These are phyloP conservation scores for Sphaceloma murrayae DNA, from an alignment of 2,329 filamentous ascomycete species.

Conservation along the genomic window DNA sequence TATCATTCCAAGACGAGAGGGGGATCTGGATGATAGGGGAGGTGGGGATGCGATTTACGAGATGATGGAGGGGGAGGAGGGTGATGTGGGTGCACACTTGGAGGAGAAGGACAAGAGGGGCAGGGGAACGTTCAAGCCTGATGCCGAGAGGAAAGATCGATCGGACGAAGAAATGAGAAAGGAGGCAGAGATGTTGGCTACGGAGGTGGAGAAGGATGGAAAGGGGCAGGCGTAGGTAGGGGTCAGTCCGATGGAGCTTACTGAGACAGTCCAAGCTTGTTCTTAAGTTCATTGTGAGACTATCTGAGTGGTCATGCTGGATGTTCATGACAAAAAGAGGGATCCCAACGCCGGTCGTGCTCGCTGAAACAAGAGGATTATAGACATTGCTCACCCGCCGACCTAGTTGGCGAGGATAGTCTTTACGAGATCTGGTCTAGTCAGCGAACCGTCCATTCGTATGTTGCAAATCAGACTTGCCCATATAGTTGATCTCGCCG, in stretches of 20 bases:
- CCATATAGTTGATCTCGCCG: constrained; percentile 95
- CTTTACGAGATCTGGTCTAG: constrained; percentile 30
- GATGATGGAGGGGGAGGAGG: constrained; percentile 72
- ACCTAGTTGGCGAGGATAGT: constrained; percentile 33
- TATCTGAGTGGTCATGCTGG: constrained; percentile 10
- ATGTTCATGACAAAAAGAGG: constrained; percentile 10
- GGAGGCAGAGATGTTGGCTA: constrained; percentile 62
- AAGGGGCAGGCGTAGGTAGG: constrained; percentile 1
- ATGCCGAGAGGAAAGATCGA: constrained; percentile 54
- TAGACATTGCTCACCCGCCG: constrained; percentile 13
- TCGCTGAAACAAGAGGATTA: constrained; percentile 14
- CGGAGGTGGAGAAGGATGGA: constrained; percentile 42
- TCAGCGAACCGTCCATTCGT: too few species aligned
- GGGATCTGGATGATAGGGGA: constrained; percentile 48
- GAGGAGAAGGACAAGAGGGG: constrained; percentile 41
- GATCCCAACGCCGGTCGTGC: constrained; percentile 12
- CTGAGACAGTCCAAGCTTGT: too few species aligned
- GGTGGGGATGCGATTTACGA: constrained; percentile 70
- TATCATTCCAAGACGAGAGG: constrained; percentile 63
- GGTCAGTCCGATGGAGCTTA: too few species aligned
- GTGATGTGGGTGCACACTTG: constrained; percentile 66
- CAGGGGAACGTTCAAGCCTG: constrained; percentile 29
- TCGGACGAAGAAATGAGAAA: constrained; percentile 64
- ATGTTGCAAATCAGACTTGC: constrained; percentile 44
- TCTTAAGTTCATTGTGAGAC: constrained; percentile 7